phyloP scores from a whole-genome alignment of 257 asterid genomes.

The Lantana camara region DNA sequence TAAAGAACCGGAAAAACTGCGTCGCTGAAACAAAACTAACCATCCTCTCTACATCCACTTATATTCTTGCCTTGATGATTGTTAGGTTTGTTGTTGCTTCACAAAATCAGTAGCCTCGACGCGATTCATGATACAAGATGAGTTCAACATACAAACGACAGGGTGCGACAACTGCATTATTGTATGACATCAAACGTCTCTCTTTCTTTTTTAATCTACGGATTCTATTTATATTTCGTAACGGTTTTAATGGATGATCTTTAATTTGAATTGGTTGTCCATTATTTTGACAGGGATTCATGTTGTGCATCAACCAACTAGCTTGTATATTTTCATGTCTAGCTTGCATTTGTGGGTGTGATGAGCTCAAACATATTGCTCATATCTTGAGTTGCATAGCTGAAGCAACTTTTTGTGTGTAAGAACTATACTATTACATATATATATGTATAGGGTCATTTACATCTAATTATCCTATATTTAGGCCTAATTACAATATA shows the following conservation, averaged over 20 bases:
- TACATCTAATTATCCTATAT: too few relatives aligned
- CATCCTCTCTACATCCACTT: too few relatives aligned
- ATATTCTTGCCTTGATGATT: background rate
- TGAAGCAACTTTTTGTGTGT: slow-evolving; percentile 33
- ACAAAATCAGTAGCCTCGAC: slow-evolving; percentile 48
- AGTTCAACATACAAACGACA: slow-evolving; percentile 48
- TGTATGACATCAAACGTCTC: slow-evolving; percentile 32
- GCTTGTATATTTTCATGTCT: slow-evolving; percentile 46
- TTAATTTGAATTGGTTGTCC: too few relatives aligned
- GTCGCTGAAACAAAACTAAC: too few relatives aligned
- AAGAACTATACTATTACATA: background rate
- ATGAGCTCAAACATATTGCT: slow-evolving; percentile 35
- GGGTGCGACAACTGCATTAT: slow-evolving; percentile 50
- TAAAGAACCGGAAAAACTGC: too few relatives aligned
- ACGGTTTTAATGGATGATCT: too few relatives aligned
- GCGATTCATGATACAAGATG: slow-evolving; percentile 51
- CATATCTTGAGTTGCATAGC: slow-evolving; percentile 37
- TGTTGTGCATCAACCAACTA: slow-evolving; percentile 43
- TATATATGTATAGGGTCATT: too few relatives aligned
- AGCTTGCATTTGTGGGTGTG: slow-evolving; percentile 36
- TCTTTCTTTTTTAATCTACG: background rate
- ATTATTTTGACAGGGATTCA: slow-evolving; percentile 38
- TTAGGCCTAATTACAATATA: too few relatives aligned
- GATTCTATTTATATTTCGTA: too few relatives aligned
- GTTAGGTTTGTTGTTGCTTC: slow-evolving; percentile 44